These are phyloP conservation scores for Theobroma grandiflorum DNA, from an alignment of 441 rosid species.

Conservation along the genomic window DNA sequence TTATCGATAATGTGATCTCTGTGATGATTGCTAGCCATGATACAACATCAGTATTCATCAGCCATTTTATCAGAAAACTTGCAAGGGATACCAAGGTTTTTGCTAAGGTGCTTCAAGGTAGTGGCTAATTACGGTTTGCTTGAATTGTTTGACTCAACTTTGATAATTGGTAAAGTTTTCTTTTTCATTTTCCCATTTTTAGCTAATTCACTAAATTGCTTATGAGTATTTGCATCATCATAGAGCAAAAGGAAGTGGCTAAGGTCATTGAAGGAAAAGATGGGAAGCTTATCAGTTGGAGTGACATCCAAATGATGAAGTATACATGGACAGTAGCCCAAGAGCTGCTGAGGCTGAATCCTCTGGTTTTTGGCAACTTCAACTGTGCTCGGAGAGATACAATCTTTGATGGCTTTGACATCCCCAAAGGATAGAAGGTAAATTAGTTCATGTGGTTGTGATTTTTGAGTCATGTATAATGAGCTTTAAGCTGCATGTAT, in stretches of 20 bases:
- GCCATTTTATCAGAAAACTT: neutral
- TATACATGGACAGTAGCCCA: constrained; percentile 44
- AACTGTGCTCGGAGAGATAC: neutral
- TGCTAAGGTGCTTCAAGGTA: constrained; percentile 9
- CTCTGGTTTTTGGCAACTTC: constrained; percentile 33
- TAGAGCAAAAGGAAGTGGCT: constrained; percentile 30
- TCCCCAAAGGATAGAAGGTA: constrained; percentile 41
- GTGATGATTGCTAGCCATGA: constrained; percentile 33
- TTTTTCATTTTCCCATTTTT: no score
- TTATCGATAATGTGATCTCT: constrained; percentile 22
- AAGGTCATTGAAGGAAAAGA: constrained; percentile 24
- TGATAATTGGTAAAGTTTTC: neutral
- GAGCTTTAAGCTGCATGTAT: neutral
- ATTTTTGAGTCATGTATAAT: no score
- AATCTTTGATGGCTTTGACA: constrained; percentile 10
- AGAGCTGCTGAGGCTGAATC: constrained; percentile 40
- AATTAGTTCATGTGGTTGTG: neutral
- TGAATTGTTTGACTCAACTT: neutral
- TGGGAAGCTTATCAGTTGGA: constrained; percentile 31
- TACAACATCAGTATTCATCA: neutral
- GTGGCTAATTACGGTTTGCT: neutral
- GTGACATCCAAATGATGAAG: constrained; percentile 41
- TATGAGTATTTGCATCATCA: neutral
- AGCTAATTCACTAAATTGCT: neutral
- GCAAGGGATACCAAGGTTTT: neutral